phyloP scores from a whole-genome alignment of 352 stramenopile species.

The Pythium aquatile region DNA sequence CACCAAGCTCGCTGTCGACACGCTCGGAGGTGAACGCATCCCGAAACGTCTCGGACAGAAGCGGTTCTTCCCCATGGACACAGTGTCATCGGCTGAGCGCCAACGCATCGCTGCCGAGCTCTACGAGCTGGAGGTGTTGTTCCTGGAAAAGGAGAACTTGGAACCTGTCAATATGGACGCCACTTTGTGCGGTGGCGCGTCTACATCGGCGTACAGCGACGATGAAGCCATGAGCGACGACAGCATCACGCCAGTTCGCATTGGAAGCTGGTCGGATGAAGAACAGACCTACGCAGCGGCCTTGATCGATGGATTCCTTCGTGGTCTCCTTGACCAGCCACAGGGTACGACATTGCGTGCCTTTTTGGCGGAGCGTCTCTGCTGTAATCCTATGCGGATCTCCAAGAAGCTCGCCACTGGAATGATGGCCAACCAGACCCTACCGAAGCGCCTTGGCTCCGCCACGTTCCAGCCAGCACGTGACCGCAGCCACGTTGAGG shows the following conservation, averaged over 20 bases:
- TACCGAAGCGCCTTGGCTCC: conserved; percentile 30
- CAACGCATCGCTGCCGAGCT: conserved; percentile 17
- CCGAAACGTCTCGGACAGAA: conserved; percentile 34
- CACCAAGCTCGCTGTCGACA: conserved; percentile 34
- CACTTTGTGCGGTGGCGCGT: not conserved
- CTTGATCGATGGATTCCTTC: conserved; percentile 88
- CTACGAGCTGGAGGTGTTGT: conserved; percentile 17
- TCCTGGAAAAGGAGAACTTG: conserved; percentile 27
- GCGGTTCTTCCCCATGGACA: conserved; percentile 28
- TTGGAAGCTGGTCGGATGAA: conserved; percentile 31
- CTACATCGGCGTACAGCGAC: not conserved
- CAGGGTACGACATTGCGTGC: conserved; percentile 85
- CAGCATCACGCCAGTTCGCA: not conserved
- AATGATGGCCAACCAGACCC: conserved; percentile 21
- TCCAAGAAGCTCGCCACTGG: conserved; percentile 90
- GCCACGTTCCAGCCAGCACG: conserved; percentile 24
- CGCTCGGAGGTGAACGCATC: conserved; percentile 27
- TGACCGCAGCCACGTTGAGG: conserved; percentile 1
- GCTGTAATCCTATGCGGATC: conserved; percentile 93
- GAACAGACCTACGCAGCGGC: conserved; percentile 72
- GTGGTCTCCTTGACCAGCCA: conserved; percentile 73
- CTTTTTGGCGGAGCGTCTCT: conserved; percentile 88
- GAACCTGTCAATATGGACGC: not conserved
- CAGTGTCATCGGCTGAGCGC: conserved; percentile 1
- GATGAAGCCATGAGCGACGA: not conserved